Conservation (phyloP, 805 yeast genomes). For the Ascoidea tarda region DNA sequence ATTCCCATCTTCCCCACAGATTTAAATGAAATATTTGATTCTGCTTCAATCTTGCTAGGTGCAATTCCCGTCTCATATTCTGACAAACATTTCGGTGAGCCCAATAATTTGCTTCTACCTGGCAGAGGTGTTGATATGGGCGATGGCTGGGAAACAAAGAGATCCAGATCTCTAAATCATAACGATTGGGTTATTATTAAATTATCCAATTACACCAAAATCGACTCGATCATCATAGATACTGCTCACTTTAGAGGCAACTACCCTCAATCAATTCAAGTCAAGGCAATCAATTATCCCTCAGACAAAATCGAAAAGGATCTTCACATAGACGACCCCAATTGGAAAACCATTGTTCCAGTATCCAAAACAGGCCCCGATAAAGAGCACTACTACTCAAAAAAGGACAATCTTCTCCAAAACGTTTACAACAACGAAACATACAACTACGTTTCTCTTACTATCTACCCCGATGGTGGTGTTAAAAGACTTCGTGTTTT, state of each 20-base stretch:
- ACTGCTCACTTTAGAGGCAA: slow-evolving; percentile 94
- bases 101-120: slow-evolving; percentile 77
- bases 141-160: slow-evolving; percentile 96
- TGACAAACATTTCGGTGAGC: slow-evolving; percentile 91
- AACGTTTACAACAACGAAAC: slow-evolving; percentile 12
- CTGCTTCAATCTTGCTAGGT: slow-evolving; percentile 75
- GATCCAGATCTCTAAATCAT: slow-evolving; percentile 76
- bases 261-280: slow-evolving; percentile 68
- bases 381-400: slow-evolving; percentile 48
- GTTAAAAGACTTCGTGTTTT: slow-evolving; percentile 79
- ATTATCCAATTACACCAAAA: slow-evolving; percentile 51
- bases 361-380: slow-evolving; percentile 74
- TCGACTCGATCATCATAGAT: slow-evolving; percentile 57
- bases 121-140: slow-evolving; percentile 96
- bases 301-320: slow-evolving; percentile 16
- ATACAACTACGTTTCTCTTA: slow-evolving; percentile 60
- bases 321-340: slow-evolving; percentile 26
- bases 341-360: slow-evolving; percentile 55
- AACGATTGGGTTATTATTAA: slow-evolving; percentile 84
- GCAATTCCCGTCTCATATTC: slow-evolving; percentile 76
- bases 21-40: slow-evolving; percentile 36
- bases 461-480: slow-evolving; percentile 95
- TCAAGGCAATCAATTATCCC: slow-evolving; percentile 41
- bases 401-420: slow-evolving; percentile 16
- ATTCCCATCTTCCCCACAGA: slow-evolving; percentile 51